phyloP scores from a whole-genome alignment of 116 monocot species.

The Dioscorea cayenensis region DNA sequence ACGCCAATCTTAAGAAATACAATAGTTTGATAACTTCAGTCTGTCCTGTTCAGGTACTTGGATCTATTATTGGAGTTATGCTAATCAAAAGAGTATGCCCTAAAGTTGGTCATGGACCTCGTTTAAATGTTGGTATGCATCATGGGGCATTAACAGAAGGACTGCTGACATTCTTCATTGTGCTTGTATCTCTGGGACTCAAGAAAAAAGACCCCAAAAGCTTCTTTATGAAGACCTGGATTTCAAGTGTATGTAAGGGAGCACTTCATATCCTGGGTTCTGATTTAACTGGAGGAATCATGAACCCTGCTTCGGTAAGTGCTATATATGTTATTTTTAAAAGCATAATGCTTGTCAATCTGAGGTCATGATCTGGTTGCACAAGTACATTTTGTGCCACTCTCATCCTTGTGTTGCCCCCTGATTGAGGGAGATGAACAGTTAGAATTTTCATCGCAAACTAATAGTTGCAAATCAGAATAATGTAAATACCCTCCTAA shows the following conservation, averaged over 20 bases:
- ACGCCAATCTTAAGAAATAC: too few relatives aligned
- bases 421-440: too few relatives aligned
- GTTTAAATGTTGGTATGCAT: constrained; percentile 63
- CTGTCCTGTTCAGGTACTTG: constrained; percentile 48
- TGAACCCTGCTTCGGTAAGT: constrained; percentile 98
- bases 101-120: constrained; percentile 66
- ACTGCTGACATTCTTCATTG: constrained; percentile 61
- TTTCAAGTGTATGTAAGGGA: constrained; percentile 65
- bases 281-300: constrained; percentile 89
- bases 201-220: constrained; percentile 66
- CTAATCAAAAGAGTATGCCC: constrained; percentile 46
- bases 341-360: background rate
- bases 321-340: background rate
- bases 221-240: constrained; percentile 97
- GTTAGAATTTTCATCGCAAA: too few relatives aligned
- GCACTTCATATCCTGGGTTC: constrained; percentile 77
- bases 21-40: too few relatives aligned
- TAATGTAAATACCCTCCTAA: too few relatives aligned
- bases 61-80: constrained; percentile 62
- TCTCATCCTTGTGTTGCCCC: too few relatives aligned
- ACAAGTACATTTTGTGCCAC: too few relatives aligned
- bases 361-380: too few relatives aligned
- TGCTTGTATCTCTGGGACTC: constrained; percentile 51
- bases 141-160: constrained; percentile 88
- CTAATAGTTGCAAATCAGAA: too few relatives aligned